Evolutionary conservation across 2,329 filamentous ascomycete genomes (phyloP).

Genomic region (Colletotrichum melonis): DNA sequence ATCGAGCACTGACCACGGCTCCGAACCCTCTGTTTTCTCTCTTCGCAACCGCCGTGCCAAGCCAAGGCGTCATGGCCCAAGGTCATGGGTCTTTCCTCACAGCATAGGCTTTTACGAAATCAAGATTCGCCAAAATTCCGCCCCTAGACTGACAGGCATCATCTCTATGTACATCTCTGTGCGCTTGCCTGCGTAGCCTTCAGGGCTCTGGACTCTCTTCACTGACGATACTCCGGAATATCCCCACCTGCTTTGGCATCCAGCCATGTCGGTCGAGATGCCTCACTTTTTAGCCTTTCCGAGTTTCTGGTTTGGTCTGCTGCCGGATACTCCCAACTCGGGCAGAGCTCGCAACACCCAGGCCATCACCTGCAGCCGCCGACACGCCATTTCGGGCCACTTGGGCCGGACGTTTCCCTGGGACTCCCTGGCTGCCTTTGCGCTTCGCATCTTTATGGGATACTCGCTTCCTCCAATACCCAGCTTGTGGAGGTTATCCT

Average conservation of each 20-base stretch:
- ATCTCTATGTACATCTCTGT: neutral
- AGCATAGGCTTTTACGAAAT: neutral
- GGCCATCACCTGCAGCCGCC: neutral
- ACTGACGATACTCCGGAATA: neutral
- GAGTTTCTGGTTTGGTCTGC: neutral
- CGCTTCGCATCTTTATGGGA: neutral
- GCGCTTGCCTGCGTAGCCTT: neutral
- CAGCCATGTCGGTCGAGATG: neutral
- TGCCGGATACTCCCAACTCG: neutral
- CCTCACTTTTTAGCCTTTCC: neutral
- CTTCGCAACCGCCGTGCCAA: constrained; percentile 12
- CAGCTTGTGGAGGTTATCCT: neutral
- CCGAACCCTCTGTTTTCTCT: neutral
- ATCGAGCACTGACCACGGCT: constrained; percentile 21
- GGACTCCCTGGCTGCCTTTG: constrained; percentile 18
- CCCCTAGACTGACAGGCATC: neutral
- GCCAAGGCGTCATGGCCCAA: neutral
- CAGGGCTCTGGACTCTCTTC: neutral
- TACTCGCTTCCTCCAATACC: neutral
- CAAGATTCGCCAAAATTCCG: constrained; percentile 1
- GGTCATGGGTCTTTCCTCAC: neutral
- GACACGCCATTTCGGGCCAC: constrained; percentile 4
- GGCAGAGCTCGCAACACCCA: neutral
- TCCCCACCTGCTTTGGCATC: neutral
- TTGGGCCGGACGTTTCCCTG: constrained; percentile 8